Conservation (phyloP, 805 yeast species). For the Yarrowia sp. region DNA sequence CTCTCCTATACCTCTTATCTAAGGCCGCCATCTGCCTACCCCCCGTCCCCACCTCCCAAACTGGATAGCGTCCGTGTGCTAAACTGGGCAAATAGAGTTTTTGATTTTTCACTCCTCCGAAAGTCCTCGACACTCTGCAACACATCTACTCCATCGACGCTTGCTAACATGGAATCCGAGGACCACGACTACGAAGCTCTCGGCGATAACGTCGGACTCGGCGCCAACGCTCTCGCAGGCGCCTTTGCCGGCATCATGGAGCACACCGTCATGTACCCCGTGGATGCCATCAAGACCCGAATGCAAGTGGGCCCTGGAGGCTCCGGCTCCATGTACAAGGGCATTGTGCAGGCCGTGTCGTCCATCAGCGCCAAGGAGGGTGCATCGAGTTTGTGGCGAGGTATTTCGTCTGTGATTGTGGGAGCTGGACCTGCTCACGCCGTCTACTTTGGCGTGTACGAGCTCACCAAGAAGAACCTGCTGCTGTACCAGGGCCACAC, state of each 20-base stretch:
- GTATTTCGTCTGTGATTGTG: conserved; percentile 82
- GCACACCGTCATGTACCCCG: conserved; percentile 94
- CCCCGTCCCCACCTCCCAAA: not conserved
- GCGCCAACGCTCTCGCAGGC: conserved; percentile 85
- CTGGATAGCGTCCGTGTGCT: too few species aligned
- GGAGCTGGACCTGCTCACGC: conserved; percentile 99
- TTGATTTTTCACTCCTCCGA: conserved; percentile 17
- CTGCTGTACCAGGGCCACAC: conserved; percentile 13
- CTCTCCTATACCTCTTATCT: too few species aligned
- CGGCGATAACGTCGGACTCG: conserved; percentile 79
- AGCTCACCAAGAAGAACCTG: conserved; percentile 63
- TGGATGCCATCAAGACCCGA: conserved; percentile 93
- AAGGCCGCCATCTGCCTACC: too few species aligned
- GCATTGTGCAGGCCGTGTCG: conserved; percentile 64
- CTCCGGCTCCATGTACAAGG: conserved; percentile 37
- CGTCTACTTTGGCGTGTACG: conserved; percentile 91
- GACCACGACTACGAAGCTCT: conserved; percentile 78
- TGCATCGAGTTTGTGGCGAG: conserved; percentile 84
- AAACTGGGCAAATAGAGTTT: not conserved
- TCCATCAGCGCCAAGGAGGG: conserved; percentile 86
- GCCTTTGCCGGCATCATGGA: conserved; percentile 99
- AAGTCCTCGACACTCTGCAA: conserved; percentile 10
- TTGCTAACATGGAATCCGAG: conserved; percentile 27
- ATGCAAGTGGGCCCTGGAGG: conserved; percentile 62
- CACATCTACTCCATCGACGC: conserved; percentile 21